Base-by-base conservation (phyloP, 306 rosid species). In the Styphnolobium japonicum region DNA sequence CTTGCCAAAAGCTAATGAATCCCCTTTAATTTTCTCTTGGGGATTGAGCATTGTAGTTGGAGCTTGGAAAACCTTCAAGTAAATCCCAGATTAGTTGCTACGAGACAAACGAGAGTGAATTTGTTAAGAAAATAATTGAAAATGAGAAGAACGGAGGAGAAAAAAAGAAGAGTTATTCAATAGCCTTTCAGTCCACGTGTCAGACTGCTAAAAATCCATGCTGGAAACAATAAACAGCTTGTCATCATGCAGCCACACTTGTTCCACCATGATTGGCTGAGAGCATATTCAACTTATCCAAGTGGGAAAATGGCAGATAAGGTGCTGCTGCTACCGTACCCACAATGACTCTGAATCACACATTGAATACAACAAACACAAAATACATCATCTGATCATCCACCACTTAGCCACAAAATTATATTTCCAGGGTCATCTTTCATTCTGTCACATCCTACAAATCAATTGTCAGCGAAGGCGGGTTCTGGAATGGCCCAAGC, bases 261-360 rank as follows among this genome's bases (percentile, higher is more conserved):
- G 22, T 34, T 31, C 0, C 11, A 4, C 10, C 0, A 2, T 60
- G 64, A 88, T 91, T 92, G 97, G 97, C 2, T 1, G 15, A 56
- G 0, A 23, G 73, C 78, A 84, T 60, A 94, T 88, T 91, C 88
- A 83, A 72, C 52, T 88, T 94, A 92, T 92, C 97, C 92, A 77
- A 91, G 73, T 48, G 64, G n/a, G 84, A 88, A 87, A 86, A 70
- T 48, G 76, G 53, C 43, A 82, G 99, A 95, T 95, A 95, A 90
- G 97, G 87, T 71, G 76, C 4, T n/a, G n/a, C n/a, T n/a, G n/a
- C n/a, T n/a, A n/a, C n/a, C n/a, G n/a, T 7, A 7, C 74, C 68
- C 76, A 40, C 1, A 62, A 29, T 43, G 75, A 75, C 80, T 85
- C 80, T 82, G 48, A 75, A 77, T 91, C 97, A 92, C 93, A 89